phyloP scores from a whole-genome alignment of 352 stramenopile species.

The Globisporangium cederbergense region DNA sequence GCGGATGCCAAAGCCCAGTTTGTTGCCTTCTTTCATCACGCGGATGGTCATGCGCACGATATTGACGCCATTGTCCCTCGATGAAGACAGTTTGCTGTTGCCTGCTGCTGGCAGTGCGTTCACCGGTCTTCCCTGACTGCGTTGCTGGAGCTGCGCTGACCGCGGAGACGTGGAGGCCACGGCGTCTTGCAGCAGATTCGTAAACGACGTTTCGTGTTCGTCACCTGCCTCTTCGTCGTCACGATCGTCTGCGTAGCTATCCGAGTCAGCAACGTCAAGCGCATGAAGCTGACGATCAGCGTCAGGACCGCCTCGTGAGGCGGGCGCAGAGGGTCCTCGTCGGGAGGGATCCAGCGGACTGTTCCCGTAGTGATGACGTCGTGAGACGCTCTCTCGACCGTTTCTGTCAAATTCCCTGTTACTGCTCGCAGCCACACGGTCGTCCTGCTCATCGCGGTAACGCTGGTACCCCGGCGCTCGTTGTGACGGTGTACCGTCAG shows the following conservation, averaged over 20 bases:
- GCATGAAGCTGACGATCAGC: background rate
- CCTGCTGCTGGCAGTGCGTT: background rate
- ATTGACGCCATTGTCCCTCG: background rate
- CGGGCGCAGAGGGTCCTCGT: background rate
- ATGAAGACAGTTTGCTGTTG: background rate
- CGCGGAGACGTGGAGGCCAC: slow-evolving; percentile 6
- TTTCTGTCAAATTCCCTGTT: slow-evolving; percentile 2
- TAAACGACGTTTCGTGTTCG: slow-evolving; percentile 15
- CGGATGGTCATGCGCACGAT: slow-evolving; percentile 34
- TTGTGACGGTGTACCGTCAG: background rate
- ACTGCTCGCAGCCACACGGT: background rate
- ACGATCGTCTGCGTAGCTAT: slow-evolving; percentile 1
- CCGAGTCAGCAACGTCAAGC: background rate
- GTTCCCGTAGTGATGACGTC: slow-evolving; percentile 1
- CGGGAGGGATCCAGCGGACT: background rate
- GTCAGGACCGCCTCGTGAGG: background rate
- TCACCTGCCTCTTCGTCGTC: slow-evolving; percentile 1
- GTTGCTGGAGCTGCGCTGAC: background rate
- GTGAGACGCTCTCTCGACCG: background rate
- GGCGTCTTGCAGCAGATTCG: slow-evolving; percentile 12
- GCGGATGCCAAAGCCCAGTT: slow-evolving; percentile 65
- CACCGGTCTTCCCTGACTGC: slow-evolving; percentile 3
- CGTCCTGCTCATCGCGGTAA: slow-evolving; percentile 11
- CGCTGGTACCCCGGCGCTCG: background rate
- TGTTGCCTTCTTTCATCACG: slow-evolving; percentile 49